Base-by-base conservation (phyloP, 2,329 filamentous ascomycete genomes). In the Botrytis elliptica region DNA sequence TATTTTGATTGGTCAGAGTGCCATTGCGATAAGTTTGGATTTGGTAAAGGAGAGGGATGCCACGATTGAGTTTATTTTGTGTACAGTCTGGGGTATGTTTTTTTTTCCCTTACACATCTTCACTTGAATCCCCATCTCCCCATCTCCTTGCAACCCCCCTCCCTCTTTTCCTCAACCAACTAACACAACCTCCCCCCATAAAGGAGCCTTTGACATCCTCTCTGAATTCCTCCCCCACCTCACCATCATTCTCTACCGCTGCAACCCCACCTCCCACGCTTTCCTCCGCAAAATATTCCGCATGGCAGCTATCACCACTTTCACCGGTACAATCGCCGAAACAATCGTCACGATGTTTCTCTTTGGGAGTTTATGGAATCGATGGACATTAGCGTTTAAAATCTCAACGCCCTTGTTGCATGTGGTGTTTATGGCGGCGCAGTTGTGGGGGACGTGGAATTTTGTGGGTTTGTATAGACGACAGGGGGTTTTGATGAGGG, bases 201-300 rank as follows among this genome's bases (percentile, higher is more conserved):
- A 57, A 85, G 84, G 84, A 36, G 82, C 83, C 22, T 86, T 86
- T 74, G 84, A 85, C 73, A 82, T 85, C 18, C 75, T 85, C 18
- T 84, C 83, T 33, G 85, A 86, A 76, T 83, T 85, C 74, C 83
- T 84, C 75, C 84, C 84, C 0, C 84, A 85, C 42, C 73, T 85
- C 25, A 82, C 84, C 29, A 85, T 86, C 70, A 83, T 85, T 52
- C 79, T 85, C 5, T 85, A 85, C 76, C 83, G 84, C 10, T 74
- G 84, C 1, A 82, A 82, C 73, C 82, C 83, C 4, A 75, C 77
- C 1, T 78, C 80, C 3, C 84, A 85, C 76, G 71, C 71, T 0
- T 83, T 85, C 72, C 82, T 85, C 40, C 77, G 76, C 36, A 81
- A 80, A 12, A 77, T 85, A 36, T 85, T 85, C 73, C 76, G 80